These are phyloP conservation scores for Leccinum solheimii DNA, from an alignment of 1,284 basidiomycete species.

Conservation along the genomic window DNA sequence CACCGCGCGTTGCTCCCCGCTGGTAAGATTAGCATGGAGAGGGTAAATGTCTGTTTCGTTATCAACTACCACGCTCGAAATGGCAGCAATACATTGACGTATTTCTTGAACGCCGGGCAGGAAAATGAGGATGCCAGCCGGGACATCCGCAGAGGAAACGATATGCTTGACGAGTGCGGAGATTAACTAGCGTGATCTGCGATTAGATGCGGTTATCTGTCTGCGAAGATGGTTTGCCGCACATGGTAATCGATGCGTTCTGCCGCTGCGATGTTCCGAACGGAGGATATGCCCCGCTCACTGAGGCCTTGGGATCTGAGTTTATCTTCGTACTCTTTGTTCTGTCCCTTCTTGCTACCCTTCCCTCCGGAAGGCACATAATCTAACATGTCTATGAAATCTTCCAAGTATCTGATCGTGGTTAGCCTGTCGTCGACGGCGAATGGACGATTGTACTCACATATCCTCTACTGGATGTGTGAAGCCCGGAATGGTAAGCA, in stretches of 20 bases:
- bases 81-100: slow-evolving; percentile 73
- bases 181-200: slow-evolving; percentile 52
- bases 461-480: slow-evolving; percentile 78
- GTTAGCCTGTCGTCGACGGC: neutral
- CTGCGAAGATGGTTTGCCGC: slow-evolving; percentile 7
- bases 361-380: slow-evolving; percentile 43
- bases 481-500: slow-evolving; percentile 83
- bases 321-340: slow-evolving; percentile 53
- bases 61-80: slow-evolving; percentile 43
- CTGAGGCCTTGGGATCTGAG: slow-evolving; percentile 56
- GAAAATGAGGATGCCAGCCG: slow-evolving; percentile 81
- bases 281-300: slow-evolving; percentile 50
- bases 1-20: slow-evolving; percentile 80
- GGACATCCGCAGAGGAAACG: slow-evolving; percentile 47
- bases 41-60: slow-evolving; percentile 67
- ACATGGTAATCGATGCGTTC: slow-evolving; percentile 79
- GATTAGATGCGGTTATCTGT: neutral
- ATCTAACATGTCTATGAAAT: slow-evolving; percentile 59
- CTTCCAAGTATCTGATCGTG: slow-evolving; percentile 74
- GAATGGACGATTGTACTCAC: slow-evolving; percentile 40
- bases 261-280: slow-evolving; percentile 63
- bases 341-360: slow-evolving; percentile 37
- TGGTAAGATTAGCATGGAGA: slow-evolving; percentile 88
- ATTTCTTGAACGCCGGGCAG: slow-evolving; percentile 89
- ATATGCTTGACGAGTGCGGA: slow-evolving; percentile 69